Percentiles rank a stretch among this genome's conserved stretches.
These are phyloP conservation scores for Cyclanthera cordifolia DNA, from an alignment of 306 rosid genomes.

Conservation along the genomic window DNA sequence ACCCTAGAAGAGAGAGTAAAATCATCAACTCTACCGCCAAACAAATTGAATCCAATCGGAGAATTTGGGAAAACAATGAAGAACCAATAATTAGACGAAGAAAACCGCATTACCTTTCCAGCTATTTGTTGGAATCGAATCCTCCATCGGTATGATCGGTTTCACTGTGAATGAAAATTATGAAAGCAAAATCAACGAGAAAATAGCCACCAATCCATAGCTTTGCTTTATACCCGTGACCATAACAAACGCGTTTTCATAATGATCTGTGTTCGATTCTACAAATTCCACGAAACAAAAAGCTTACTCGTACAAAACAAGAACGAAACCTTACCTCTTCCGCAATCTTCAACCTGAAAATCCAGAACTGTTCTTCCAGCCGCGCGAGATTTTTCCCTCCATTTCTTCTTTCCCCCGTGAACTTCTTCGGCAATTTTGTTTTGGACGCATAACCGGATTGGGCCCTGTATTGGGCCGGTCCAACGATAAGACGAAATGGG, in stretches of 20 bases:
- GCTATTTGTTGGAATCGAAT: conserved; percentile 9
- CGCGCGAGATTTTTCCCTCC: conserved; percentile 1
- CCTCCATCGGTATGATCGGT: not conserved
- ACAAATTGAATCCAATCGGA: not conserved
- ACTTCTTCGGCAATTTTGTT: not conserved
- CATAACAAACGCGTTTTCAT: conserved; percentile 13
- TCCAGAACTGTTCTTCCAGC: not conserved
- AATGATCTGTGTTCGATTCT: not conserved
- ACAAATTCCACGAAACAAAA: not conserved
- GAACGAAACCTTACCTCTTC: not conserved
- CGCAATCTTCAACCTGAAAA: not conserved
- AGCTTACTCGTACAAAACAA: not conserved
- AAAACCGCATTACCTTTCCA: not conserved
- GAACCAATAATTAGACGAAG: not conserved
- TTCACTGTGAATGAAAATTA: conserved; percentile 5
- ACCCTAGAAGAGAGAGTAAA: not conserved
- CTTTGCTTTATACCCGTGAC: conserved; percentile 12
- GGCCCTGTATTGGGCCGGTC: not conserved
- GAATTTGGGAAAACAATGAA: not conserved
- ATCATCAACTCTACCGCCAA: not conserved
- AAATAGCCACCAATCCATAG: conserved; percentile 4
- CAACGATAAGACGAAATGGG: not conserved
- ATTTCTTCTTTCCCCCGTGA: not conserved
- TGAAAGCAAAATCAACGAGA: conserved; percentile 6
- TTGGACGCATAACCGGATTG: not conserved